phyloP scores from a whole-genome alignment of 371 early-diverging fungal genomes.

The Haplosporangium sp. region DNA sequence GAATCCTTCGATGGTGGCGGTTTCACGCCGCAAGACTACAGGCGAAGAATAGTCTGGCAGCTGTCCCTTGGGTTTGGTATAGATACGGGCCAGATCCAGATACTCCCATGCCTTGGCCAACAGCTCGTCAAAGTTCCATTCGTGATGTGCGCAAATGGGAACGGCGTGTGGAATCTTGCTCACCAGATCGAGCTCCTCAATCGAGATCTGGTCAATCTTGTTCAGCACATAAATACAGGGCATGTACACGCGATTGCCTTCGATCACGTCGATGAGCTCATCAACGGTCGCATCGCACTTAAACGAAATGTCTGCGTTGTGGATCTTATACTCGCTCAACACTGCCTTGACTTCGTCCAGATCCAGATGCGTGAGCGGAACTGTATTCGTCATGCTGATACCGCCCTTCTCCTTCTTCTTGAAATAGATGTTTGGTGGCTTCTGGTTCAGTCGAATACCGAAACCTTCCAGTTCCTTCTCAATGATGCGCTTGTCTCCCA shows the following conservation, averaged over 20 bases:
- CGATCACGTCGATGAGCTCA: slow-evolving; percentile 97
- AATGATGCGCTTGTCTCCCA: slow-evolving; percentile 93
- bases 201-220: slow-evolving; percentile 96
- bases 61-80: slow-evolving; percentile 98
- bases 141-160: slow-evolving; percentile 97
- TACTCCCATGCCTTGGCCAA: slow-evolving; percentile 95
- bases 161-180: slow-evolving; percentile 98
- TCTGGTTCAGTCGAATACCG: slow-evolving; percentile 98
- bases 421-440: slow-evolving; percentile 96
- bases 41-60: slow-evolving; percentile 98
- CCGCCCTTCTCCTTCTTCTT: slow-evolving; percentile 96
- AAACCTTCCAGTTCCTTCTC: slow-evolving; percentile 99
- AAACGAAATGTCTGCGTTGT: slow-evolving; percentile 93
- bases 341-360: slow-evolving; percentile 89
- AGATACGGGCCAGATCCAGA: slow-evolving; percentile 75
- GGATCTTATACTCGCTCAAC: slow-evolving; percentile 91
- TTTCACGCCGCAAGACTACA: slow-evolving; percentile 89
- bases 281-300: slow-evolving; percentile 90
- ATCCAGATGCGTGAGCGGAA: slow-evolving; percentile 87
- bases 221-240: slow-evolving; percentile 94
- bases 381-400: slow-evolving; percentile 90
- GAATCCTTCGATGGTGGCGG: slow-evolving; percentile 92
- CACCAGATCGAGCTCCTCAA: slow-evolving; percentile 93
- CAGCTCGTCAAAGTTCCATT: slow-evolving; percentile 99
- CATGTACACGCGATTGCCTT: slow-evolving; percentile 86